Evolutionary conservation across 306 rosid species (phyloP).

Genomic region (Hippophae rhamnoides): DNA sequence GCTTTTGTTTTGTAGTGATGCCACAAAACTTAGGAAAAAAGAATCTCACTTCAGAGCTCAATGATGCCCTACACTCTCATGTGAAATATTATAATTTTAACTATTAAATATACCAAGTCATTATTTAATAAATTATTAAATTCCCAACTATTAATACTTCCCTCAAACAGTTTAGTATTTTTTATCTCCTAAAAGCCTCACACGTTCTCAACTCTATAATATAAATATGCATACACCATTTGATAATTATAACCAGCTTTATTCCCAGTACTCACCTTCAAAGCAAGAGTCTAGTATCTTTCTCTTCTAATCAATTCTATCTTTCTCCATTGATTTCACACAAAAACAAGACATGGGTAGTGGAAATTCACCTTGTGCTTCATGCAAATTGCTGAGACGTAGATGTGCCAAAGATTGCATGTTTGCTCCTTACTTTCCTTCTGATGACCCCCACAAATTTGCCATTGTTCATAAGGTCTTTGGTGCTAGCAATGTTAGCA

Average conservation of each 20-base stretch:
- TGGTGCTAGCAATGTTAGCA: slow-evolving; percentile 94
- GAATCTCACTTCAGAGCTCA: slow-evolving; percentile 13
- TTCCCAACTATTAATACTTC: too few species aligned
- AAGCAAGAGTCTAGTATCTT: background rate
- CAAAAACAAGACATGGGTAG: slow-evolving; percentile 16
- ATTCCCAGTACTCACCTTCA: slow-evolving; percentile 9
- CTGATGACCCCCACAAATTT: slow-evolving; percentile 82
- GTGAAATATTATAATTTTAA: slow-evolving; percentile 13
- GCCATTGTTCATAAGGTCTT: slow-evolving; percentile 90
- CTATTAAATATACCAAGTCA: background rate
- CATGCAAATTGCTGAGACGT: slow-evolving; percentile 85
- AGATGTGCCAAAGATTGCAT: slow-evolving; percentile 74
- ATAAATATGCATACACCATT: slow-evolving; percentile 25
- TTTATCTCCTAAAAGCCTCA: slow-evolving; percentile 4
- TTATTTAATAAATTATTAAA: background rate
- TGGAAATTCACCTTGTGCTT: slow-evolving; percentile 86
- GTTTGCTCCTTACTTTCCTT: slow-evolving; percentile 81
- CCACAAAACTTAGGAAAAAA: slow-evolving; percentile 1
- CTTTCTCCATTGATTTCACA: slow-evolving; percentile 5
- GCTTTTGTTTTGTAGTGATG: too few species aligned
- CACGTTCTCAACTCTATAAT: slow-evolving; percentile 25
- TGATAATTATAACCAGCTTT: background rate
- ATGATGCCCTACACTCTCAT: slow-evolving; percentile 12
- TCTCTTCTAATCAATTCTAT: background rate
- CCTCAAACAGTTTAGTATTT: background rate